Evolutionary conservation across 805 yeast species (phyloP).

Genomic region (Cyberlindnera maritima): DNA sequence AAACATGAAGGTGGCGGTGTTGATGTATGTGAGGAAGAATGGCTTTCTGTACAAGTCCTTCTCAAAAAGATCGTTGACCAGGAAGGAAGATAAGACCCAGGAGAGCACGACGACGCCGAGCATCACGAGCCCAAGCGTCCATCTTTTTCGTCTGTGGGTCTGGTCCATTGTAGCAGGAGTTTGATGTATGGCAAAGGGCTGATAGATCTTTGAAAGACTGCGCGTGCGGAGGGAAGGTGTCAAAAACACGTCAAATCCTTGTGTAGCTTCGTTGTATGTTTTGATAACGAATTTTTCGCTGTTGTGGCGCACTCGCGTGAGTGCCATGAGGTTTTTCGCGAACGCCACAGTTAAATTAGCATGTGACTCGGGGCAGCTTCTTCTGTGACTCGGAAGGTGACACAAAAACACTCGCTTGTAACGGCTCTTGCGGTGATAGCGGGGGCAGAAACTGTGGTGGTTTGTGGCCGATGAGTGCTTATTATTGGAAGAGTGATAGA

Average conservation of each 20-base stretch:
- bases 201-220: background rate
- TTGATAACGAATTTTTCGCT: constrained; percentile 1
- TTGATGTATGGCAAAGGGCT: background rate
- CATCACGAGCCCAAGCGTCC: constrained; percentile 79
- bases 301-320: background rate
- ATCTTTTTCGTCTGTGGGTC: constrained; percentile 31
- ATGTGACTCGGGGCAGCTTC: no score
- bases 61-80: constrained; percentile 76
- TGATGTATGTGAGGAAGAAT: constrained; percentile 86
- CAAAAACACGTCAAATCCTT: background rate
- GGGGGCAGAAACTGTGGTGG: no score
- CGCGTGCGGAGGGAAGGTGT: background rate
- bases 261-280: background rate
- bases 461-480: no score
- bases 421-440: no score
- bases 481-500: no score
- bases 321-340: no score
- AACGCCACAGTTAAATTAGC: background rate
- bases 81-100: constrained; percentile 90
- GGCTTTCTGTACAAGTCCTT: constrained; percentile 78
- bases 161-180: constrained; percentile 2
- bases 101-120: constrained; percentile 72
- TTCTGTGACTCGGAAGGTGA: no score
- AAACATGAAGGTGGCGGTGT: constrained; percentile 79
- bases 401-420: no score